Conservation (phyloP, 1,139 yeast species). For the Candida tropicalis region DNA sequence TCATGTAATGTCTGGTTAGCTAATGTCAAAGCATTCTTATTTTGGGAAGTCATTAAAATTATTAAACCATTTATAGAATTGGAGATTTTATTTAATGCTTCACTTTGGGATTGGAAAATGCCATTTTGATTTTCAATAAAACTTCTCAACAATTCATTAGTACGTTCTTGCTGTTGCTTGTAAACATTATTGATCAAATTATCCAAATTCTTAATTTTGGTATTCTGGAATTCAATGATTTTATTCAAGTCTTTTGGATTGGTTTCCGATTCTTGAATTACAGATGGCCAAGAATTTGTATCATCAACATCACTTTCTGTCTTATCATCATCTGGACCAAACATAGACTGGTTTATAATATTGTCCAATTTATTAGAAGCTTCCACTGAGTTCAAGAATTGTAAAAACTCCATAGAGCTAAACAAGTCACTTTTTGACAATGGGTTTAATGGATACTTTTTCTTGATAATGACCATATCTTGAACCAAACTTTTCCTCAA, state of each 20-base stretch:
- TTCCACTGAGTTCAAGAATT: conserved; percentile 22
- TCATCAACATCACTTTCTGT: conserved; percentile 14
- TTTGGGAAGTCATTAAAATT: conserved; percentile 22
- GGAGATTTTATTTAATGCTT: conserved; percentile 23
- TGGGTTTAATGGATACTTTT: conserved; percentile 29
- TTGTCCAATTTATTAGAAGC: conserved; percentile 13
- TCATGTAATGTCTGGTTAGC: conserved; percentile 24
- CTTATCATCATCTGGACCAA: conserved; percentile 10
- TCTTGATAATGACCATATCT: conserved; percentile 35
- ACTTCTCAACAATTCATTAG: conserved; percentile 18
- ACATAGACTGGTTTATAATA: conserved; percentile 14
- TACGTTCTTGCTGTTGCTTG: conserved; percentile 20
- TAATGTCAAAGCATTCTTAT: conserved; percentile 20
- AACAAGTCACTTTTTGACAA: conserved; percentile 32
- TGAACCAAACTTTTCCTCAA: conserved; percentile 32
- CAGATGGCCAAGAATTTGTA: conserved; percentile 10
- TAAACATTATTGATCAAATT: conserved; percentile 19
- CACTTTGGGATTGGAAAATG: conserved; percentile 23
- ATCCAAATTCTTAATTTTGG: conserved; percentile 18
- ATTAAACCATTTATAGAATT: conserved; percentile 24
- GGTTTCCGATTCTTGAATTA: conserved; percentile 7
- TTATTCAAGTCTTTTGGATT: conserved; percentile 14
- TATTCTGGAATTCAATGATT: conserved; percentile 19
- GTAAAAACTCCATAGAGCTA: conserved; percentile 23
- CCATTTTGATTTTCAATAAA: conserved; percentile 25